Evolutionary conservation across 2,329 filamentous ascomycete genomes (phyloP), one percentile per base, ranked within the genome.

Genomic region (Curvularia spicifera): DNA sequence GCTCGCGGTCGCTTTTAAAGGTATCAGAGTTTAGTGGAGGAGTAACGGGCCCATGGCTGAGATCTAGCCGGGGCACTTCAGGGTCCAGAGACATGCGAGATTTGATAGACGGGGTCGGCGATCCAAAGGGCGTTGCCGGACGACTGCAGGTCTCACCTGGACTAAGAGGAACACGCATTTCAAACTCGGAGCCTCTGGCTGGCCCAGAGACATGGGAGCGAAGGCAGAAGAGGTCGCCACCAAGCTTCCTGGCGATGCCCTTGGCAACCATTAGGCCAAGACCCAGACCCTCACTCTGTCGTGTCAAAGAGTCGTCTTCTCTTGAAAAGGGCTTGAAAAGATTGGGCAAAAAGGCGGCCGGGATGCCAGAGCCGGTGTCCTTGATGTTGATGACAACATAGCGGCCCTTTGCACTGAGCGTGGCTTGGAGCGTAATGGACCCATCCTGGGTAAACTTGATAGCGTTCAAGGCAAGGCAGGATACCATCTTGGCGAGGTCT

Each of bases 201-300:
- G 85, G 83, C 0, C 87, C 87, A 8, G 82, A 79, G 0, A 87
- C 88, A 31, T 86, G 84, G 4, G 89, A 89, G 49, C 83, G 82
- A 42, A 87, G 81, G 64, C 88, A 86, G 51, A 84, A 82, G 20
- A 91, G 77, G 73, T 91, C 88, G 15, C 89, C 89, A 26, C 88
- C 87, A 55, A 91, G 83, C 70, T 87, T 89, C 53, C 88, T 82
- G 5, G 88, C 86, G 45, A 90, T 80, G 3, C 88, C 88, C 74
- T 90, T 91, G 0, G 88, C 89, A n/a, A 91, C 89, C 69, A 91
- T 81, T 10, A 91, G 77, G 28, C 89, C 88, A 6, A 91, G 78
- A 0, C 89, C 89, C 3, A 91, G 79, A 0, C 89, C 89, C 72
- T 91, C 89, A 69, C 84, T 88, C 60, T 84, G 83, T 43, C 89